Evolutionary conservation across 192 early-diverging fungal genomes (phyloP).

Genomic region (Linnemannia elongata): DNA sequence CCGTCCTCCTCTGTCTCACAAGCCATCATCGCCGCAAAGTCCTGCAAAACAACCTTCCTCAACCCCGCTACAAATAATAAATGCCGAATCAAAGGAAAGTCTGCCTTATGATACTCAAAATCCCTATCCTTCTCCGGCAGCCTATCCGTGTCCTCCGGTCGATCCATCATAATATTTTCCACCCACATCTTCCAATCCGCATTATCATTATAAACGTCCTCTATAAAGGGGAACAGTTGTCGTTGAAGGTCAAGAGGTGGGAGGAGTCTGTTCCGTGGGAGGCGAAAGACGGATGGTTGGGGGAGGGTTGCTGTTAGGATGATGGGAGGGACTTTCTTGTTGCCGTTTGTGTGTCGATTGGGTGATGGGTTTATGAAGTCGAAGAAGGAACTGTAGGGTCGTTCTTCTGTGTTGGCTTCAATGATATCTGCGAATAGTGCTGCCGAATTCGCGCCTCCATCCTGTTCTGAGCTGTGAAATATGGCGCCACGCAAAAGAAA

Average conservation of each 20-base stretch:
- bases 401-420: not conserved
- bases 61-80: conserved; percentile 17
- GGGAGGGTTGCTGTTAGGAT: not conserved
- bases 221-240: conserved; percentile 22
- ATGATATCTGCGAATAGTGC: not conserved
- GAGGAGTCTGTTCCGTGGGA: conserved; percentile 1
- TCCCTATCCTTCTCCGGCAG: not conserved
- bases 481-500: not conserved
- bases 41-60: conserved; percentile 23
- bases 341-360: not conserved
- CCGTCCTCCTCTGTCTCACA: not conserved
- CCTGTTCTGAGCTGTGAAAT: not conserved
- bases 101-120: not conserved
- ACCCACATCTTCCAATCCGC: conserved; percentile 15
- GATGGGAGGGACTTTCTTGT: not conserved
- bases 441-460: not conserved
- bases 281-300: conserved; percentile 1
- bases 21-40: conserved; percentile 8
- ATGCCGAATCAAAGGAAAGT: not conserved
- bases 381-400: not conserved
- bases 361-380: not conserved
- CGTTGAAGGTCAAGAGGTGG: conserved; percentile 15
- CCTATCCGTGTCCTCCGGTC: not conserved
- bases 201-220: not conserved
- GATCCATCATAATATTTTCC: conserved; percentile 29